Percentiles rank a stretch among this genome's conserved stretches.
phyloP scores from a whole-genome alignment of 345 rosid species.

The Erysimum cheiranthoides region DNA sequence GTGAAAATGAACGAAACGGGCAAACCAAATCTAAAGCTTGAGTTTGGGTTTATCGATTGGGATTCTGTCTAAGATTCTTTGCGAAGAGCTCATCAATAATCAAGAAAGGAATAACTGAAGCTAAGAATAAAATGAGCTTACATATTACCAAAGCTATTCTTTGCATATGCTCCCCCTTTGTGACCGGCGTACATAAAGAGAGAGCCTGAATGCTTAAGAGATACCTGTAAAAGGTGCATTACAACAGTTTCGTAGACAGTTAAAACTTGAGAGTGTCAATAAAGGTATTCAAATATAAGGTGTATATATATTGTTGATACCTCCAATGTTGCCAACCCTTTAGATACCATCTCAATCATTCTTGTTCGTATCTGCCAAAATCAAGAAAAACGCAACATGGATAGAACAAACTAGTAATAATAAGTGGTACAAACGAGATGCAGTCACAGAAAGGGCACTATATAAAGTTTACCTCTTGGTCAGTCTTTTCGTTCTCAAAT shows the following conservation, averaged over 20 bases:
- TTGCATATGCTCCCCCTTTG: conserved; percentile 97
- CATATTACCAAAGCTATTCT: conserved; percentile 97
- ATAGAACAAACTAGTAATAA: conserved; percentile 13
- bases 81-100: conserved; percentile 6
- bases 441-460: not conserved
- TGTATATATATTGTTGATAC: conserved; percentile 47
- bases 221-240: conserved; percentile 62
- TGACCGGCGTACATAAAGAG: conserved; percentile 97
- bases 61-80: conserved; percentile 9
- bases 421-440: not conserved
- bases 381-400: conserved; percentile 7
- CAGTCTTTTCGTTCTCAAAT: conserved; percentile 97
- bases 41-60: not conserved
- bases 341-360: conserved; percentile 92
- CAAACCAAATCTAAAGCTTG: conserved; percentile 16
- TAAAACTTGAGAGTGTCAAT: conserved; percentile 17
- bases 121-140: conserved; percentile 48
- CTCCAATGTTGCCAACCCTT: conserved; percentile 86
- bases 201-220: conserved; percentile 97
- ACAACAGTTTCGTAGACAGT: conserved; percentile 14
- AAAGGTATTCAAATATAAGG: not conserved
- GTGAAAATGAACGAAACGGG: conserved; percentile 17
- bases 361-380: conserved; percentile 72
- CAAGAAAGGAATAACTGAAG: conserved; percentile 13
- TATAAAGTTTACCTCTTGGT: conserved; percentile 73